These are phyloP conservation scores for Hypomyces rosellus DNA, from an alignment of 2,329 filamentous ascomycete genomes.

Conservation along the genomic window DNA sequence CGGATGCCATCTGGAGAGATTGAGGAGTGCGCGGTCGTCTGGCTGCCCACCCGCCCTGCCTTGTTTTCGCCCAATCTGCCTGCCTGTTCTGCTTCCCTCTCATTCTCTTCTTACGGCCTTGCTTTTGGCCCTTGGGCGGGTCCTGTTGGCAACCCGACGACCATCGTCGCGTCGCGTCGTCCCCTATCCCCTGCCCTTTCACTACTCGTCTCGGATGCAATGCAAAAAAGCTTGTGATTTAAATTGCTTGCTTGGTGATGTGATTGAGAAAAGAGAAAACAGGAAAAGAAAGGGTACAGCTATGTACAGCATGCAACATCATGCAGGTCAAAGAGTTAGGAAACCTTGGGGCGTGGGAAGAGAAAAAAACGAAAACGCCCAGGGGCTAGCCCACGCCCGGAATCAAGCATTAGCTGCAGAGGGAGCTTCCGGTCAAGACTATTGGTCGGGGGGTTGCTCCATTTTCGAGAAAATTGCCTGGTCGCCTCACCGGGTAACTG, in stretches of 20 bases:
- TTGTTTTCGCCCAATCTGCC: background rate
- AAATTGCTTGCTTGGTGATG: background rate
- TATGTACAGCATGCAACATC: background rate
- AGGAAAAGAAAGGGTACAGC: background rate
- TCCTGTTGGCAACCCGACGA: no score
- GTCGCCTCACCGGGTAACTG: constrained; percentile 5
- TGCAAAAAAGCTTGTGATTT: background rate
- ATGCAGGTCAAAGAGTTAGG: no score
- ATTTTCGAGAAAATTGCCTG: constrained; percentile 2
- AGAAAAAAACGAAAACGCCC: no score
- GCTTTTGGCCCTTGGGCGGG: background rate
- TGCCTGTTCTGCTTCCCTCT: background rate
- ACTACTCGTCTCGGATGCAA: background rate
- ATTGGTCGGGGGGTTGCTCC: background rate
- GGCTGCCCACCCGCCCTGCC: background rate
- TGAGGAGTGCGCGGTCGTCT: constrained; percentile 10
- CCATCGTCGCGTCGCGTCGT: background rate
- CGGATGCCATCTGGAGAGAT: constrained; percentile 82
- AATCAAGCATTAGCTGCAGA: background rate
- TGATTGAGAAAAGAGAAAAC: background rate
- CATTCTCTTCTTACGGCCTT: background rate
- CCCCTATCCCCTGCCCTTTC: background rate
- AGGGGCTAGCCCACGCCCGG: background rate
- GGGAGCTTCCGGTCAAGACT: background rate
- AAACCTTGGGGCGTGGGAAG: no score